phyloP scores from a whole-genome alignment of 2,329 filamentous ascomycete genomes.

The Parafenestella ontariensis region DNA sequence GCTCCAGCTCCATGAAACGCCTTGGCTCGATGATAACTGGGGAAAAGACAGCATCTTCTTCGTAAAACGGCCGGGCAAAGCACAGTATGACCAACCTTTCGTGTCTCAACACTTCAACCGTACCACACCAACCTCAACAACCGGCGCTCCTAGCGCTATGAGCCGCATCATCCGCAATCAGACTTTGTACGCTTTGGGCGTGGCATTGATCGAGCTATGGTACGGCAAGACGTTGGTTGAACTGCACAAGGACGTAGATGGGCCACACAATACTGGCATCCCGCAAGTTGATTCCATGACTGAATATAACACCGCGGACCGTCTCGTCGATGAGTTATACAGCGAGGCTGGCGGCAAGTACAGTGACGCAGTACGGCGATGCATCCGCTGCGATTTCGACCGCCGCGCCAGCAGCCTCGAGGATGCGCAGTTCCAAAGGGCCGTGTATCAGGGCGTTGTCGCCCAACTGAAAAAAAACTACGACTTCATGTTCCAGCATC shows the following conservation, averaged over 20 bases:
- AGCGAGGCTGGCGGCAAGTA: slow-evolving; percentile 38
- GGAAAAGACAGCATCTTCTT: slow-evolving; percentile 31
- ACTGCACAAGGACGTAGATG: slow-evolving; percentile 21
- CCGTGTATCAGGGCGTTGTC: slow-evolving; percentile 40
- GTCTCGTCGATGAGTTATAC: slow-evolving; percentile 35
- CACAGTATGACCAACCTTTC: slow-evolving; percentile 25
- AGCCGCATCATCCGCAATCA: slow-evolving; percentile 36
- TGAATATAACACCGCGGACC: slow-evolving; percentile 28
- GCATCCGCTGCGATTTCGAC: slow-evolving; percentile 44
- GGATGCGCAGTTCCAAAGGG: slow-evolving; percentile 34
- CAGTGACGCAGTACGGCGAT: slow-evolving; percentile 40
- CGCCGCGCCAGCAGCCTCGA: slow-evolving; percentile 30
- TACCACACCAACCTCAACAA: neutral
- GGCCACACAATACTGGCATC: slow-evolving; percentile 2
- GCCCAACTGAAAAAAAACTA: slow-evolving; percentile 37
- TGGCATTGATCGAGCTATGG: slow-evolving; percentile 47
- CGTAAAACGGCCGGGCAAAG: slow-evolving; percentile 16
- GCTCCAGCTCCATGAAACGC: slow-evolving; percentile 31
- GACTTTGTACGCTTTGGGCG: slow-evolving; percentile 42
- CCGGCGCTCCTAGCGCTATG: slow-evolving; percentile 1
- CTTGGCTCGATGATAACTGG: slow-evolving; percentile 33
- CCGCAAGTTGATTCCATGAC: slow-evolving; percentile 23
- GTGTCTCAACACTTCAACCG: slow-evolving; percentile 18
- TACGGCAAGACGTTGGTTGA: slow-evolving; percentile 31
- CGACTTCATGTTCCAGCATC: slow-evolving; percentile 29